Evolutionary conservation across 75 land plant genomes (phyloP), one percentile per base, ranked within the genome.

Genomic region (Cunninghamia lanceolata): DNA sequence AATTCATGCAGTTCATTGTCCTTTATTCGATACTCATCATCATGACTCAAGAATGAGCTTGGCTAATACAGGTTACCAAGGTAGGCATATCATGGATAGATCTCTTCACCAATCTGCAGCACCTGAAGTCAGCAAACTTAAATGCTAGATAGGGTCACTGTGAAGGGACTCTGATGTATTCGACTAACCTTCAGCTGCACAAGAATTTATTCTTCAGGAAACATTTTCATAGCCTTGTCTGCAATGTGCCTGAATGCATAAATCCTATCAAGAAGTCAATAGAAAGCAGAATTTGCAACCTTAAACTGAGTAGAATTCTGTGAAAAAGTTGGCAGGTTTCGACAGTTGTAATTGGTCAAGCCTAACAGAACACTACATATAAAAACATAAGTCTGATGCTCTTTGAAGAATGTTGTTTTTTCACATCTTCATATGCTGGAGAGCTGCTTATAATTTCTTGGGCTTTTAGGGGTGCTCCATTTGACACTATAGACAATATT

Each of bases 141-240:
- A 54, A 90, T 88, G 32, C 50, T 82, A 53, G 83, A 90, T 39
- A 90, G 78, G 45, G 91, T 88, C 75, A 86, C 87, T 75, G 87
- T 88, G 87, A 88, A 90, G 21, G 91, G 91, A 53, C 88, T 90
- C 53, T 88, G 90, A 81, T 90, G 86, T 52, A 88, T 88, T 76
- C 90, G 85, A 42, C 90, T 83, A 43, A 88, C 89, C 91, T 88
- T 90, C 74, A 90, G 54, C 86, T 90, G 91, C 30, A 90, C 87
- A 78, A 90, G 87, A 11, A 88, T 90, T 63, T 90, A 77, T 54
- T 90, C 87, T 17, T 90, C 85, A 30, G 91, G 70, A 46, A 90
- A 88, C 63, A 90, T 88, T 79, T 88, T 90, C 28, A 90, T 75
- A 30, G 90, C 85, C 25, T 68, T 73, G 50, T 88, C 90, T 71